These are phyloP conservation scores for Halophytophthora batemanensis DNA, from an alignment of 352 stramenopile genomes.

Conservation along the genomic window DNA sequence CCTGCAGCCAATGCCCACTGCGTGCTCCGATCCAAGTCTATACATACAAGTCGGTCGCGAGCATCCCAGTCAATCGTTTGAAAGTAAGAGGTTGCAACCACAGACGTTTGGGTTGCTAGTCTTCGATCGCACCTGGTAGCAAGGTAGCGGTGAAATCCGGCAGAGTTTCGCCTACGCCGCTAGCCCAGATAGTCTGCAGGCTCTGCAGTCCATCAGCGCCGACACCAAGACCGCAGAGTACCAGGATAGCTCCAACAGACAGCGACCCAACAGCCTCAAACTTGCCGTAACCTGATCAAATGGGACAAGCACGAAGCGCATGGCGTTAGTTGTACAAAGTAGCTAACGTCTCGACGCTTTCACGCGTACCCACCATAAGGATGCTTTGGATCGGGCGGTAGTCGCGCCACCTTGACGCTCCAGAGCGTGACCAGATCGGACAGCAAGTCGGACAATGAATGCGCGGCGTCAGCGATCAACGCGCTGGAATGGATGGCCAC, in stretches of 20 bases:
- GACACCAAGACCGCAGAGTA: constrained; percentile 68
- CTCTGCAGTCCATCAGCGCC: constrained; percentile 69
- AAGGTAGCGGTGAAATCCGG: constrained; percentile 44
- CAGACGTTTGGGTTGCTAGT: too few relatives aligned
- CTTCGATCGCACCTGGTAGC: constrained; percentile 28
- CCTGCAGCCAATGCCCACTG: constrained; percentile 76
- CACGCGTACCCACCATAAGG: constrained; percentile 54
- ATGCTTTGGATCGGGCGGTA: constrained; percentile 93
- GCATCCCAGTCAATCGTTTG: too few relatives aligned
- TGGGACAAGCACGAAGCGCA: not conserved
- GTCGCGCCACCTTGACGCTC: constrained; percentile 87
- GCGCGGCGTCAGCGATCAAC: constrained; percentile 94
- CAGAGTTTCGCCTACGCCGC: constrained; percentile 19
- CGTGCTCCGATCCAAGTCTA: constrained; percentile 46
- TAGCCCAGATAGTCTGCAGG: constrained; percentile 65
- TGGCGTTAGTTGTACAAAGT: not conserved
- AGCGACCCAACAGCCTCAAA: constrained; percentile 88
- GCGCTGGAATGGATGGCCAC: constrained; percentile 85
- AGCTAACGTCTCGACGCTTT: too few relatives aligned
- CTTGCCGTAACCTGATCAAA: constrained; percentile 73
- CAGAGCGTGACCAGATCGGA: constrained; percentile 97
- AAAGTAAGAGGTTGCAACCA: too few relatives aligned
- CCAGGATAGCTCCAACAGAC: constrained; percentile 81
- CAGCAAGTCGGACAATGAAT: constrained; percentile 95
- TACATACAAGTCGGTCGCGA: too few relatives aligned